phyloP scores from a whole-genome alignment of 371 early-diverging fungal species.

The Zychaea mexicana region DNA sequence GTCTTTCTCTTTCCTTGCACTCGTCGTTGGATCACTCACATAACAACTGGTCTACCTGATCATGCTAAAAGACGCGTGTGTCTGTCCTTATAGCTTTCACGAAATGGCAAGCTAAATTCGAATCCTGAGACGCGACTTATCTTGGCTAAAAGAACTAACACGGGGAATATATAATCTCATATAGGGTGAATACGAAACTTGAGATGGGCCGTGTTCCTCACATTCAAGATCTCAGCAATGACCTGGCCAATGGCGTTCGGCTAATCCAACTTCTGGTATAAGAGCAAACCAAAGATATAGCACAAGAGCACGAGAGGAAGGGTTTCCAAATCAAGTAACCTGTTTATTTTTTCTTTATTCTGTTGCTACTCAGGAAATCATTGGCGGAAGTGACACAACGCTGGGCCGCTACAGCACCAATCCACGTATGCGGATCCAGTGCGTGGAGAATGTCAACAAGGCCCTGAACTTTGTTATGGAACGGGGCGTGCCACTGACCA shows the following conservation, averaged over 20 bases:
- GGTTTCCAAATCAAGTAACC: slow-evolving; percentile 9
- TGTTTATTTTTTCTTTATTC: slow-evolving; percentile 8
- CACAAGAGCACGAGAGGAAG: not conserved
- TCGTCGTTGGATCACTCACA: not conserved
- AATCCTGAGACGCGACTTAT: not conserved
- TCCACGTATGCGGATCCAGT: slow-evolving; percentile 93
- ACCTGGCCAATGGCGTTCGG: slow-evolving; percentile 84
- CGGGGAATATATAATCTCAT: slow-evolving; percentile 4
- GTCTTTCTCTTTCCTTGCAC: slow-evolving; percentile 8
- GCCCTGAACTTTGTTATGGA: slow-evolving; percentile 91
- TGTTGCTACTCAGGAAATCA: slow-evolving; percentile 67
- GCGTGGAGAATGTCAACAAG: slow-evolving; percentile 95
- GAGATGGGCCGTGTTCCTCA: slow-evolving; percentile 58
- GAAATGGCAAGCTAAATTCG: slow-evolving; percentile 63
- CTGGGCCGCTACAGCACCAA: slow-evolving; percentile 82
- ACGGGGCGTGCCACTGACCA: slow-evolving; percentile 87
- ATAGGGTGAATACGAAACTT: slow-evolving; percentile 94
- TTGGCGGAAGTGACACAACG: slow-evolving; percentile 76
- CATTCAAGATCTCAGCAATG: slow-evolving; percentile 68
- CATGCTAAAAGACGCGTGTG: not conserved
- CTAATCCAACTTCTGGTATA: slow-evolving; percentile 83
- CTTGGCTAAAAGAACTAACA: not conserved
- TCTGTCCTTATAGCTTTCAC: slow-evolving; percentile 63
- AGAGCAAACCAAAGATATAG: slow-evolving; percentile 3
- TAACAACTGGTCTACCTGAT: not conserved